These are phyloP conservation scores for Crassisporium funariophilum DNA, from an alignment of 768 basidiomycete species.

Conservation along the genomic window DNA sequence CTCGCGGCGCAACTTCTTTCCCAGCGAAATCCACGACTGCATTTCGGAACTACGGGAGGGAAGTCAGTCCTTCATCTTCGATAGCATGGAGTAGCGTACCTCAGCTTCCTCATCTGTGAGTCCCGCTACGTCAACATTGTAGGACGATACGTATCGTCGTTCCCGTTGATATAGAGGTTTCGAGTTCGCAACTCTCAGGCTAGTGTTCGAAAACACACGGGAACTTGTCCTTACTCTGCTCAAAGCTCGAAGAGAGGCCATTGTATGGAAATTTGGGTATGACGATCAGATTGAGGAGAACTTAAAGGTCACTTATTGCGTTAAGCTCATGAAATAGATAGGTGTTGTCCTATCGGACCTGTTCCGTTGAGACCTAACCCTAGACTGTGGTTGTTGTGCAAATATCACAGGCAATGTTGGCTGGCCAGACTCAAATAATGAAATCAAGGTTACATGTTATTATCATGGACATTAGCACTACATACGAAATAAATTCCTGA, in stretches of 20 bases:
- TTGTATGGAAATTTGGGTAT: not conserved
- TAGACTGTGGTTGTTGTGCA: too few relatives aligned
- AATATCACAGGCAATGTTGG: too few relatives aligned
- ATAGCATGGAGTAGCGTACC: constrained; percentile 45
- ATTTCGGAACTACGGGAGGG: constrained; percentile 67
- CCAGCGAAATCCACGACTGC: constrained; percentile 80
- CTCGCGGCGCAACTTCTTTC: constrained; percentile 83
- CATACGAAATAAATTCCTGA: too few relatives aligned
- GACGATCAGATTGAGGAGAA: not conserved
- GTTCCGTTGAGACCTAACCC: too few relatives aligned
- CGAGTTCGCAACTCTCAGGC: not conserved
- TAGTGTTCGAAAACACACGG: not conserved
- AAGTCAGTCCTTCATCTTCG: too few relatives aligned
- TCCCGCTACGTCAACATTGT: constrained; percentile 74
- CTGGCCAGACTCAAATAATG: too few relatives aligned
- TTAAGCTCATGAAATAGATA: too few relatives aligned
- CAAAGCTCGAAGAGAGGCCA: constrained; percentile 9
- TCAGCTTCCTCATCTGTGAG: constrained; percentile 80
- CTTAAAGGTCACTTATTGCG: too few relatives aligned
- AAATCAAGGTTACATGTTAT: too few relatives aligned
- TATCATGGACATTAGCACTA: too few relatives aligned
- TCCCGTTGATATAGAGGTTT: constrained; percentile 10
- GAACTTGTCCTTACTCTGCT: not conserved
- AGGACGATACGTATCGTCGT: constrained; percentile 55
- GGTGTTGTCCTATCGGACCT: too few relatives aligned